phyloP scores from a whole-genome alignment of 257 asterid genomes.

The Eucommia ulmoides region DNA sequence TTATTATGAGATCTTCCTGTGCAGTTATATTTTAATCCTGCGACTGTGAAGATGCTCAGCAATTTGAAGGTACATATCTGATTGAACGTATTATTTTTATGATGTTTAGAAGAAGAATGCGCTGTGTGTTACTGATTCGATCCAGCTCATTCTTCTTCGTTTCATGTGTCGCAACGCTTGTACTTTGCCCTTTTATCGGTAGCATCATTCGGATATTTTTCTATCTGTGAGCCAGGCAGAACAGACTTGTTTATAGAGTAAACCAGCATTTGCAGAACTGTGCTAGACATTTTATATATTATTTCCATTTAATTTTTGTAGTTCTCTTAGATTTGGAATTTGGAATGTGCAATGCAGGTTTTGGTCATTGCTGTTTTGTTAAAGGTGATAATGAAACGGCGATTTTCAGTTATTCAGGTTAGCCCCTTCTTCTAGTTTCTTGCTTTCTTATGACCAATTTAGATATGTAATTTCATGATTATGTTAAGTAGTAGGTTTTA shows the following conservation, averaged over 20 bases:
- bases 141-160: no score
- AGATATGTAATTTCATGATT: no score
- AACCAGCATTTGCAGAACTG: no score
- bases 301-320: no score
- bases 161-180: constrained; percentile 9
- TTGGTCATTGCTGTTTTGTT: constrained; percentile 91
- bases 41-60: constrained; percentile 99
- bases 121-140: no score
- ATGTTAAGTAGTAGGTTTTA: no score
- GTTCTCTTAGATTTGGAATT: background rate
- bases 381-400: constrained; percentile 79
- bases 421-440: constrained; percentile 7
- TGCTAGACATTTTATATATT: no score
- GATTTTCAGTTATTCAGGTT: constrained; percentile 93
- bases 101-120: no score
- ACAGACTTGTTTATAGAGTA: no score
- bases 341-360: constrained; percentile 42
- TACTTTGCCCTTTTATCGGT: background rate
- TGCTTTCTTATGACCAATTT: no score
- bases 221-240: no score
- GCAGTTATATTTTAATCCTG: constrained; percentile 95
- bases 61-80: constrained; percentile 71
- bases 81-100: constrained; percentile 8
- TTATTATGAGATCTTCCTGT: constrained; percentile 1
- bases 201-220: no score